Evolutionary conservation across 345 rosid genomes (phyloP).

Genomic region (Hibiscus tridactylites): DNA sequence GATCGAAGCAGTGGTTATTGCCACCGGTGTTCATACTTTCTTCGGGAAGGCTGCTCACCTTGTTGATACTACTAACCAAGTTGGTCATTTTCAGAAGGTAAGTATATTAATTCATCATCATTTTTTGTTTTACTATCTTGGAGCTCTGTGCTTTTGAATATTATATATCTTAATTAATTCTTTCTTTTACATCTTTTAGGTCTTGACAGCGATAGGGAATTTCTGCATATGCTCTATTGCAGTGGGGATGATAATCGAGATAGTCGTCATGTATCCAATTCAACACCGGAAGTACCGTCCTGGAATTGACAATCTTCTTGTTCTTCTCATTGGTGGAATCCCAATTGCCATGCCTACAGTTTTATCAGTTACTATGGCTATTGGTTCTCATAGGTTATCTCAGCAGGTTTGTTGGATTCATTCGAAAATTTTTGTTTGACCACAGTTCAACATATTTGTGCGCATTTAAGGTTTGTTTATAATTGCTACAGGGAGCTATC

Average conservation of each 20-base stretch:
- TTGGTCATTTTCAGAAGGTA: slow-evolving; percentile 97
- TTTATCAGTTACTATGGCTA: slow-evolving; percentile 96
- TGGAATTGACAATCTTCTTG: slow-evolving; percentile 98
- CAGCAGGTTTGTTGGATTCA: slow-evolving; percentile 62
- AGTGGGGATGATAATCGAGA: slow-evolving; percentile 84
- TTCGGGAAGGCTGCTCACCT: slow-evolving; percentile 98
- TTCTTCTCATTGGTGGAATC: slow-evolving; percentile 95
- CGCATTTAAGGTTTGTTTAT: slow-evolving; percentile 3
- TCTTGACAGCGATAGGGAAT: slow-evolving; percentile 95
- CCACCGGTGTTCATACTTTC: slow-evolving; percentile 97
- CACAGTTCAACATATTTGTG: slow-evolving; percentile 9
- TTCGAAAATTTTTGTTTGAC: not conserved
- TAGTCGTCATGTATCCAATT: slow-evolving; percentile 92
- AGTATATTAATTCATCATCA: slow-evolving; percentile 11
- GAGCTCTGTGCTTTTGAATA: not conserved
- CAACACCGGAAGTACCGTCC: slow-evolving; percentile 90
- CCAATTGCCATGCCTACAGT: slow-evolving; percentile 99
- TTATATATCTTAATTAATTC: not conserved
- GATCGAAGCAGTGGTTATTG: slow-evolving; percentile 91
- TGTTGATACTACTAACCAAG: slow-evolving; percentile 96
- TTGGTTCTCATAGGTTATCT: slow-evolving; percentile 89
- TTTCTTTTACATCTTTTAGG: slow-evolving; percentile 35
- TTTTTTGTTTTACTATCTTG: not conserved
- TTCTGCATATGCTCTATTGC: slow-evolving; percentile 98
- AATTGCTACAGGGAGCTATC: slow-evolving; percentile 48